phyloP scores from a whole-genome alignment of 768 basidiomycete species.

The Harrya chromipes region DNA sequence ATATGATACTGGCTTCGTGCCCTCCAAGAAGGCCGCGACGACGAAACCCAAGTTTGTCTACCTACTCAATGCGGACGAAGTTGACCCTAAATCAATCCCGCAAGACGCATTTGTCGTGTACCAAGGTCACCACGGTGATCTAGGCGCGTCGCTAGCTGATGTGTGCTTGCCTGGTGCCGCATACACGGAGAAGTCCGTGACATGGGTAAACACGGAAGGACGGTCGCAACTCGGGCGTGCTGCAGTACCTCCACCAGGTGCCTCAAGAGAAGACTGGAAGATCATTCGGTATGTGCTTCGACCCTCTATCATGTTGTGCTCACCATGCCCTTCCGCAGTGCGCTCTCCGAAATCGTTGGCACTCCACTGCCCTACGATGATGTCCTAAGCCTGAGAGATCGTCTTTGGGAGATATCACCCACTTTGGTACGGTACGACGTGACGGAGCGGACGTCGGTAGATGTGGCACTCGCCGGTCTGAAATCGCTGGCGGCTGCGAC shows the following conservation, averaged over 20 bases:
- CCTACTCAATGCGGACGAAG: constrained; percentile 93
- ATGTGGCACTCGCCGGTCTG: constrained; percentile 70
- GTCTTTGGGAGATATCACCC: constrained; percentile 97
- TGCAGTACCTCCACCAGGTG: constrained; percentile 93
- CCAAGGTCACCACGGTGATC: constrained; percentile 97
- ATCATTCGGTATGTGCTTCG: constrained; percentile 67
- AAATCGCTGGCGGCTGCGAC: constrained; percentile 52
- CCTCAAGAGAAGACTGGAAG: constrained; percentile 96
- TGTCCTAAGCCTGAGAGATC: constrained; percentile 75
- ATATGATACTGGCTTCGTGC: constrained; percentile 92
- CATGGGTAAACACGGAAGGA: constrained; percentile 98
- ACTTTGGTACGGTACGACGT: constrained; percentile 82
- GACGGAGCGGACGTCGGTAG: constrained; percentile 71
- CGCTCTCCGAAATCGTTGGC: constrained; percentile 85
- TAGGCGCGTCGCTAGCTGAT: constrained; percentile 96
- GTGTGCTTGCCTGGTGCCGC: constrained; percentile 91
- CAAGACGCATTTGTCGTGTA: constrained; percentile 95
- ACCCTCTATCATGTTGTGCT: background rate
- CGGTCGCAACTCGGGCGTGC: constrained; percentile 86
- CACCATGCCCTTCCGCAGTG: constrained; percentile 42
- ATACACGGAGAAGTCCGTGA: constrained; percentile 88
- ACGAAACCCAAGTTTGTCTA: constrained; percentile 93
- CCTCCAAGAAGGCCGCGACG: constrained; percentile 71
- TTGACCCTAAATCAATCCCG: constrained; percentile 86
- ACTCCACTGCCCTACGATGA: constrained; percentile 86